phyloP scores from a whole-genome alignment of 768 basidiomycete species.

The Russula sp. region DNA sequence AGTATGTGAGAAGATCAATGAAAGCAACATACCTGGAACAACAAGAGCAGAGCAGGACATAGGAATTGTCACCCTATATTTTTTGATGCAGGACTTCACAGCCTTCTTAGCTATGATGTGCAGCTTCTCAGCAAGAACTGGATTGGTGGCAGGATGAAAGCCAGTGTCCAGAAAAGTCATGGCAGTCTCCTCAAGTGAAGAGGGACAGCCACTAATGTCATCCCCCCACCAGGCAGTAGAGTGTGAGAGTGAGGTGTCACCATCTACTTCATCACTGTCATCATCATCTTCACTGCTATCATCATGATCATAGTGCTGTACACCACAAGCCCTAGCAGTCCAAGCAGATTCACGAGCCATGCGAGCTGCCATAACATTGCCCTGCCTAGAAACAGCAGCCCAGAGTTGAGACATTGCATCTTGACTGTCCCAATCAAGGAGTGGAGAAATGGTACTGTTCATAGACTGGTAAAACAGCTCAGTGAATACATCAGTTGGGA shows the following conservation, averaged over 20 bases:
- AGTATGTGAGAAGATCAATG: background rate
- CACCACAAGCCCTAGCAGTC: conserved; percentile 29
- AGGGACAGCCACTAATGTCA: conserved; percentile 52
- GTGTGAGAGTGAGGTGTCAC: conserved; percentile 27
- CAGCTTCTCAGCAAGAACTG: conserved; percentile 50
- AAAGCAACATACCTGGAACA: conserved; percentile 42
- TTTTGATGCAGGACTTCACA: conserved; percentile 39
- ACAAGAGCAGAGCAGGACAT: conserved; percentile 59
- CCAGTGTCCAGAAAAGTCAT: conserved; percentile 54
- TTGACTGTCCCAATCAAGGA: conserved; percentile 25
- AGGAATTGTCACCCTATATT: conserved; percentile 45
- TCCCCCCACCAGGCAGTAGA: conserved; percentile 73
- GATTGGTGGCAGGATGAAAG: conserved; percentile 45
- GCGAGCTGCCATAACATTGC: conserved; percentile 26
- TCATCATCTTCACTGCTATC: conserved; percentile 27
- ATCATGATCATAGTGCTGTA: conserved; percentile 23
- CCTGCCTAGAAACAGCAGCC: conserved; percentile 24
- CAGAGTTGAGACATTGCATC: conserved; percentile 26
- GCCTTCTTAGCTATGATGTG: conserved; percentile 41
- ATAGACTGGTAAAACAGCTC: conserved; percentile 26
- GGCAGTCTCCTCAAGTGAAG: conserved; percentile 54
- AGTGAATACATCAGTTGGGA: conserved; percentile 39
- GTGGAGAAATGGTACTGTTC: conserved; percentile 26
- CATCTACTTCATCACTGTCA: conserved; percentile 14
- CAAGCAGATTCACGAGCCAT: conserved; percentile 26